Evolutionary conservation across 2,329 filamentous ascomycete genomes (phyloP), one percentile per base, ranked within the genome.

Genomic region (Colletotrichum kahawae): DNA sequence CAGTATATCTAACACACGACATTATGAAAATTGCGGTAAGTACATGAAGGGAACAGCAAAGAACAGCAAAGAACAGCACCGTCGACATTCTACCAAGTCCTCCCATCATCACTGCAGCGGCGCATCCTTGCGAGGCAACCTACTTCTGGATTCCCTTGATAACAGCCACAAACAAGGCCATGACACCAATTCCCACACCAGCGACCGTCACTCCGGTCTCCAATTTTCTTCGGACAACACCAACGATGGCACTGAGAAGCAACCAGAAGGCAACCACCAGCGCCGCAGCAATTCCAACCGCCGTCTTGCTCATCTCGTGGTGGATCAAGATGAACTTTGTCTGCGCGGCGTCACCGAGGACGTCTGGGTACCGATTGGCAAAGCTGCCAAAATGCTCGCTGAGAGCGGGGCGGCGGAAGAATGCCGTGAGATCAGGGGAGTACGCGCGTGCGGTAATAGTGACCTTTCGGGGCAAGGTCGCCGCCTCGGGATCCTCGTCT

Each of bases 401-500:
- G 0, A 2, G 21, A 4, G 6, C 0, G 5, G 51, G 51, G 13
- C 12, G 51, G 5, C 51, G 24, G 7, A 56, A 56, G 4, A 27
- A 27, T 16, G 21, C 21, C 51, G 51, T 56, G 51, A 56, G 51
- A 0, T 27, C 51, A 5, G 21, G 13, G 21, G 21, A 27, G 1
- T 56, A 56, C 21, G 16, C 4, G 4, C 3, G 0, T 16, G 13
- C 21, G 4, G 13, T 27, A 2, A 56, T 9, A 6, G 4, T 16
- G 7, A 56, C 51, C 12, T 56, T 16, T 16, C 21, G 51, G 4
- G 51, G 51, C 21, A 56, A 9, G 2, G 14, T 16, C 51, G 51
- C 21, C 0, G 51, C 51, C 5, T 56, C 21, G 0, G 8, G 51
- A 16, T 27, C 4, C 4, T 2, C 51, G 1, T 16, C 2, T 1